phyloP scores from a whole-genome alignment of 2,329 filamentous ascomycete species.

The Camillea tinctor region DNA sequence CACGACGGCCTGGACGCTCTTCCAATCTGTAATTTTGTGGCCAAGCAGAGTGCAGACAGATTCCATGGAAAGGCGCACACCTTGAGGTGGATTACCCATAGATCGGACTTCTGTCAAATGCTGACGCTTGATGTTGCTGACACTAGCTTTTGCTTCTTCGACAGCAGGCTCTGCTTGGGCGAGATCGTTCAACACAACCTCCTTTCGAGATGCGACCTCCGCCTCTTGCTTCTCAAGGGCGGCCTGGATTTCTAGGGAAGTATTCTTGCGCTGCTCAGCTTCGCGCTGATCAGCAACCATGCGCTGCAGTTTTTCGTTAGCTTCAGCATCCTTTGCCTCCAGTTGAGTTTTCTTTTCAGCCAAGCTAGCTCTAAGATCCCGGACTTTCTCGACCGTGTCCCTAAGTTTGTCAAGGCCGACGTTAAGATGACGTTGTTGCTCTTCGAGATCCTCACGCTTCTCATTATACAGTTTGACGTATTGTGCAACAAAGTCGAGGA shows the following conservation, averaged over 20 bases:
- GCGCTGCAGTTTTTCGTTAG: conserved; percentile 93
- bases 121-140: conserved; percentile 97
- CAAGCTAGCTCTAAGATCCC: conserved; percentile 84
- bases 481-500: conserved; percentile 95
- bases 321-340: conserved; percentile 90
- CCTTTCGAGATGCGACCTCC: conserved; percentile 77
- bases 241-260: conserved; percentile 84
- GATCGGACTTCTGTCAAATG: conserved; percentile 96
- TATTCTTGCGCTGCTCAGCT: conserved; percentile 85
- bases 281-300: conserved; percentile 97
- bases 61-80: conserved; percentile 89
- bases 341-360: conserved; percentile 93
- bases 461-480: conserved; percentile 97
- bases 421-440: conserved; percentile 97
- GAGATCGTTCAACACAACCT: conserved; percentile 83
- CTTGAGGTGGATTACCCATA: conserved; percentile 88
- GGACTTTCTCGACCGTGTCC: conserved; percentile 96
- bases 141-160: conserved; percentile 87
- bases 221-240: conserved; percentile 86
- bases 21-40: conserved; percentile 89
- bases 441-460: conserved; percentile 96
- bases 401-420: conserved; percentile 96
- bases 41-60: conserved; percentile 95
- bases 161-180: conserved; percentile 92
- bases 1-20: conserved; percentile 82